phyloP scores from a whole-genome alignment of 495 filamentous ascomycete genomes.

The Pyrenula aspistea region DNA sequence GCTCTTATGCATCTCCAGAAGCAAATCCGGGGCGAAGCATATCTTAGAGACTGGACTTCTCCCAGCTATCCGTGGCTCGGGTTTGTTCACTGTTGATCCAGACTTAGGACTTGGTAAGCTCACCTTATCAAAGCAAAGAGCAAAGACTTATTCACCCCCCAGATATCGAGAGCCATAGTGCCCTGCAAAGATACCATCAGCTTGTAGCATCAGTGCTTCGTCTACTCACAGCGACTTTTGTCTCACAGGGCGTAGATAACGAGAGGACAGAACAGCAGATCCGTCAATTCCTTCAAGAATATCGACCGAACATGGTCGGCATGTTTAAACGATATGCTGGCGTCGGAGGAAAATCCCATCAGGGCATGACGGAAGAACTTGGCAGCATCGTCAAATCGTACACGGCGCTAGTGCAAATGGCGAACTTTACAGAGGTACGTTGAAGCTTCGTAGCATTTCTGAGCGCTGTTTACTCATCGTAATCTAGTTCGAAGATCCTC shows the following conservation, averaged over 20 bases:
- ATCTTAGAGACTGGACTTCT: slow-evolving; percentile 87
- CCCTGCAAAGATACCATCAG: slow-evolving; percentile 69
- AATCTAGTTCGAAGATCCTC: too few relatives aligned
- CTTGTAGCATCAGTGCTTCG: slow-evolving; percentile 71
- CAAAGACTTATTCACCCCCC: slow-evolving; percentile 3
- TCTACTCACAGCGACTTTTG: slow-evolving; percentile 66
- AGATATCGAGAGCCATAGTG: slow-evolving; percentile 56
- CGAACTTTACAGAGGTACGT: slow-evolving; percentile 47
- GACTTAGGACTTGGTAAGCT: slow-evolving; percentile 72
- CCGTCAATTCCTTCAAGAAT: slow-evolving; percentile 62
- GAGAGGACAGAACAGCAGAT: slow-evolving; percentile 61
- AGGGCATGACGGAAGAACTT: slow-evolving; percentile 26
- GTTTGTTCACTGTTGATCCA: slow-evolving; percentile 80
- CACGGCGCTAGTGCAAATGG: slow-evolving; percentile 42
- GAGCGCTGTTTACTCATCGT: too few relatives aligned
- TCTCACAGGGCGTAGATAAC: slow-evolving; percentile 72
- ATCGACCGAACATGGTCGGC: slow-evolving; percentile 66
- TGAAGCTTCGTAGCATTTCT: too few relatives aligned
- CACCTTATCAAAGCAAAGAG: slow-evolving; percentile 2
- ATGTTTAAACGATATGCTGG: slow-evolving; percentile 85
- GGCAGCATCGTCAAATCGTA: slow-evolving; percentile 48
- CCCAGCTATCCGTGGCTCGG: slow-evolving; percentile 61
- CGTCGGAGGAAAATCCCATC: slow-evolving; percentile 2
- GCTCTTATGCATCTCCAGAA: slow-evolving; percentile 74
- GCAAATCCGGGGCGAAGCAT: slow-evolving; percentile 62